Conservation (phyloP, 768 basidiomycete genomes). For the Tylopilus plumbeoviolaceoides region DNA sequence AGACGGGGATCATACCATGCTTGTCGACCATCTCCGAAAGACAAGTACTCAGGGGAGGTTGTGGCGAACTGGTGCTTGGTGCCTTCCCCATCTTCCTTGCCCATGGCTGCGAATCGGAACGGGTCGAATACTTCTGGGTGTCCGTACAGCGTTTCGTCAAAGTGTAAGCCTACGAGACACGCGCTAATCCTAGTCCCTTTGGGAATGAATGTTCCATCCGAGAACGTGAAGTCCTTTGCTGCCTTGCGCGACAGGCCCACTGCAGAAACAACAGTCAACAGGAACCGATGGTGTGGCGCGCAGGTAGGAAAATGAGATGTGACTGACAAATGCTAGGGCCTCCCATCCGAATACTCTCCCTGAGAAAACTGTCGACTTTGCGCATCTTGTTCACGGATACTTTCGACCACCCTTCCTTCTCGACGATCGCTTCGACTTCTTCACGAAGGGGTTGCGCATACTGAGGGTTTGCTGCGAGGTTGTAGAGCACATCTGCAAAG, state of each 20-base stretch:
- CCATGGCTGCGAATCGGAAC: conserved; percentile 43
- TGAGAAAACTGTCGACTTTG: neutral
- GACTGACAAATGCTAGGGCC: neutral
- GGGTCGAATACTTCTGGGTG: conserved; percentile 40
- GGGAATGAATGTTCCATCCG: conserved; percentile 36
- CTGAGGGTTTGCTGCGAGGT: neutral
- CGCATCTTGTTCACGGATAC: neutral
- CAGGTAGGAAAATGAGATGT: no score
- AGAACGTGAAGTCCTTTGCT: conserved; percentile 32
- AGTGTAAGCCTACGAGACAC: conserved; percentile 17
- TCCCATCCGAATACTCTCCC: neutral
- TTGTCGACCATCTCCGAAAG: conserved; percentile 36
- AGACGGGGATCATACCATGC: conserved; percentile 22
- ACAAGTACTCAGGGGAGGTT: conserved; percentile 30
- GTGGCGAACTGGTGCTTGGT: conserved; percentile 34
- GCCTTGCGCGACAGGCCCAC: conserved; percentile 32
- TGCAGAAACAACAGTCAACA: neutral
- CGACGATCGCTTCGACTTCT: neutral
- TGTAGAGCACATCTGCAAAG: neutral
- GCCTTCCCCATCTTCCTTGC: conserved; percentile 31
- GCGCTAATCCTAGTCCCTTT: conserved; percentile 25
- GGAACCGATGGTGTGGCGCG: neutral
- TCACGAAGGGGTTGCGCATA: neutral
- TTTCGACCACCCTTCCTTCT: neutral
- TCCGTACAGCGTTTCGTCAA: conserved; percentile 24